A percentile compares a stretch with the other conserved stretches of the same genome.
Evolutionary conservation across 257 asterid species (phyloP).

Genomic region (Nemophila menziesii): DNA sequence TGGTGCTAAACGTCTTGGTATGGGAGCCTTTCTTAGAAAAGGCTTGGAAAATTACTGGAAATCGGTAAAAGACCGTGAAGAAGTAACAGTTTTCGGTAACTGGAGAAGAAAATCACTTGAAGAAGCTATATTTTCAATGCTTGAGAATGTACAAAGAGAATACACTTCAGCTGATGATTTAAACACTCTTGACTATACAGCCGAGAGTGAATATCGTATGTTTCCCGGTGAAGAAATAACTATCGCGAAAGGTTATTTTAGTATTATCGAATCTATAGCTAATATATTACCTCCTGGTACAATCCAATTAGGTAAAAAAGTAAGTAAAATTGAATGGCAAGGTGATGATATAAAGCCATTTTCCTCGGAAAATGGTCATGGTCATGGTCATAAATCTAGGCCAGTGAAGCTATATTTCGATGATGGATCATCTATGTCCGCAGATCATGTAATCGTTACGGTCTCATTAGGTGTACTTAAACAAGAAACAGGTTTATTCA

Average conservation of each 20-base stretch:
- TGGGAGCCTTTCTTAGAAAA: slow-evolving; percentile 49
- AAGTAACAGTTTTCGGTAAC: slow-evolving; percentile 14
- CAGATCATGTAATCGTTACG: slow-evolving; percentile 72
- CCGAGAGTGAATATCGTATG: slow-evolving; percentile 60
- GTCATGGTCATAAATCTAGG: slow-evolving; percentile 1
- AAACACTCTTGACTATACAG: slow-evolving; percentile 40
- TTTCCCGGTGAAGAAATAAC: slow-evolving; percentile 80
- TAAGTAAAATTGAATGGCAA: slow-evolving; percentile 53
- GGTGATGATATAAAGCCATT: not conserved
- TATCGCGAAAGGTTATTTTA: slow-evolving; percentile 54
- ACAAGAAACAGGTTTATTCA: slow-evolving; percentile 29
- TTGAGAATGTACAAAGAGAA: slow-evolving; percentile 59
- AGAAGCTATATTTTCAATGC: slow-evolving; percentile 54
- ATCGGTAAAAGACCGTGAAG: slow-evolving; percentile 11
- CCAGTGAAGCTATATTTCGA: slow-evolving; percentile 62
- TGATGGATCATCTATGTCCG: slow-evolving; percentile 46
- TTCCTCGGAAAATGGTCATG: slow-evolving; percentile 9
- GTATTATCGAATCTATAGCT: slow-evolving; percentile 44
- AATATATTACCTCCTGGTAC: slow-evolving; percentile 56
- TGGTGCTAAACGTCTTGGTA: slow-evolving; percentile 19
- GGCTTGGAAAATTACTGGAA: slow-evolving; percentile 53
- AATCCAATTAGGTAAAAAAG: slow-evolving; percentile 47
- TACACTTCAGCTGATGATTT: slow-evolving; percentile 62
- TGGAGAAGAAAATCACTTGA: slow-evolving; percentile 42
- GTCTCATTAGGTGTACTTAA: slow-evolving; percentile 78